Evolutionary conservation across 2,329 filamentous ascomycete genomes (phyloP).

Genomic region (Hypoxylon sp.): DNA sequence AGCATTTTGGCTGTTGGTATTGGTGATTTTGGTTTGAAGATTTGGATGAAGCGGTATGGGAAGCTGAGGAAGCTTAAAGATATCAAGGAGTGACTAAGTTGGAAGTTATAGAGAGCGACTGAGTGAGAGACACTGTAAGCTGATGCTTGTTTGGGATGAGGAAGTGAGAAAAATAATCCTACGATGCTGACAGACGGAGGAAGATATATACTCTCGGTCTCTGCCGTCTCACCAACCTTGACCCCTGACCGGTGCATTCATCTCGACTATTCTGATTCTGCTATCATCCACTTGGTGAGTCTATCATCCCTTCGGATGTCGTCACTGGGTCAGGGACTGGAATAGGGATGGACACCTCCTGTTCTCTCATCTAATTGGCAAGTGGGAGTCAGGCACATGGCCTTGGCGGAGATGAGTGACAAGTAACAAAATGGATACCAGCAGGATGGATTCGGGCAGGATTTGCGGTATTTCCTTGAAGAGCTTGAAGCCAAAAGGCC

Average conservation of each 20-base stretch:
- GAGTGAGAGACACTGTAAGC: constrained; percentile 47
- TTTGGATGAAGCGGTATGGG: constrained; percentile 19
- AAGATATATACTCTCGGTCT: constrained; percentile 44
- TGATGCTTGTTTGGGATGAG: constrained; percentile 44
- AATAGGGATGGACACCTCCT: constrained; percentile 44
- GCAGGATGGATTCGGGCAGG: constrained; percentile 27
- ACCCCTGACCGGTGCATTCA: constrained; percentile 39
- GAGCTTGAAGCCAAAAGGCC: constrained; percentile 17
- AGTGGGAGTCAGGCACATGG: constrained; percentile 22
- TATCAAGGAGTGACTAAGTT: constrained; percentile 52
- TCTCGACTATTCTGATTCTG: constrained; percentile 31
- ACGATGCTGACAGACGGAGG: constrained; percentile 35
- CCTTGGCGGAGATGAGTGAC: constrained; percentile 39
- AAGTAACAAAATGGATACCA: constrained; percentile 35
- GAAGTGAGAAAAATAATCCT: constrained; percentile 33
- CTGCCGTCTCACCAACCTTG: constrained; percentile 8
- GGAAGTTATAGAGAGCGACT: constrained; percentile 47
- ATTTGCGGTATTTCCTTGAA: constrained; percentile 30
- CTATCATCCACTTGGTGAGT: constrained; percentile 27
- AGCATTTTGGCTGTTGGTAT: constrained; percentile 51
- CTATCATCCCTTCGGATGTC: constrained; percentile 37
- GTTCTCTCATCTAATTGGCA: constrained; percentile 27
- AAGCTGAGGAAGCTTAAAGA: constrained; percentile 41
- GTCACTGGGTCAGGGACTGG: constrained; percentile 40
- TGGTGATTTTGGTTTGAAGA: constrained; percentile 20